Evolutionary conservation across 2,329 filamentous ascomycete genomes (phyloP).

Genomic region (Trichoderma atrobrunneum): DNA sequence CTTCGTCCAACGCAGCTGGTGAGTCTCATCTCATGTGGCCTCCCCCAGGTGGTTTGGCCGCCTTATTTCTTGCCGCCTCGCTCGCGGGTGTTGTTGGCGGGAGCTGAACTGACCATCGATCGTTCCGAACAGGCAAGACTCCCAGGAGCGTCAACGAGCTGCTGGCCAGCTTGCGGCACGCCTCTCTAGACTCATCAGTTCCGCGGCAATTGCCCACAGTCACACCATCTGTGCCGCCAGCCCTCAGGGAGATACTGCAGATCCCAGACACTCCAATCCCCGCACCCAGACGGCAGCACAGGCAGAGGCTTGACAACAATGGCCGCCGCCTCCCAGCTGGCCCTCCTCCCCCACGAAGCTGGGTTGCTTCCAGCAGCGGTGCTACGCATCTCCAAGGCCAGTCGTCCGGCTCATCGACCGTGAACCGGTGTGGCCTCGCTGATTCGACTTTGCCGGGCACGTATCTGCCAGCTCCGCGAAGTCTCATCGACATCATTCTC

Average conservation of each 20-base stretch:
- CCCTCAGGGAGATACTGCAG: constrained; percentile 57
- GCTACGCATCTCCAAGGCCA: constrained; percentile 20
- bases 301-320: constrained; percentile 42
- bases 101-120: background rate
- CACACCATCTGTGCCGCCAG: constrained; percentile 56
- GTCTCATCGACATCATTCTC: constrained; percentile 52
- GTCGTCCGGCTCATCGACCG: constrained; percentile 24
- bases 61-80: background rate
- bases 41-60: background rate
- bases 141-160: constrained; percentile 56
- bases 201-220: constrained; percentile 32
- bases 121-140: constrained; percentile 31
- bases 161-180: constrained; percentile 55
- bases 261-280: constrained; percentile 56
- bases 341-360: constrained; percentile 58
- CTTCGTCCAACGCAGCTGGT: constrained; percentile 31
- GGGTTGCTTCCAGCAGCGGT: constrained; percentile 37
- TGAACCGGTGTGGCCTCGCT: constrained; percentile 22
- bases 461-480: constrained; percentile 43
- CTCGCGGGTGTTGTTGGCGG: background rate
- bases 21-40: constrained; percentile 18
- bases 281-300: constrained; percentile 43
- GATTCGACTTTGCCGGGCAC: constrained; percentile 42
- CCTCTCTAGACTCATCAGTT: constrained; percentile 32
- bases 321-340: constrained; percentile 56